Percentiles rank a stretch among this genome's conserved stretches.
These are phyloP conservation scores for Acer negundo DNA, from an alignment of 345 rosid species.

Conservation along the genomic window DNA sequence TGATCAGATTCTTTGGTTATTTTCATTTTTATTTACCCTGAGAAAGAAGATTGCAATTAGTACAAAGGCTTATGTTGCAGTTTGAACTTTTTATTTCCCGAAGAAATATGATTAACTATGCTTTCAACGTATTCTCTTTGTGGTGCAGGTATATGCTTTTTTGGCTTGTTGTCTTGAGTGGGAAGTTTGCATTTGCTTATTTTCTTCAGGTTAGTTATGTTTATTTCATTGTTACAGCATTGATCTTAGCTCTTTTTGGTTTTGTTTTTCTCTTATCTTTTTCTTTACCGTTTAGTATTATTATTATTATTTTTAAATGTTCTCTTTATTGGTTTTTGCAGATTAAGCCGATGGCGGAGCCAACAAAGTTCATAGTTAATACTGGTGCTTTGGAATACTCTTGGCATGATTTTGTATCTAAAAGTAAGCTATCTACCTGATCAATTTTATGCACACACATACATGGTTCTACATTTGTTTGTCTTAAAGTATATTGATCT, in stretches of 20 bases:
- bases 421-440: slow-evolving; percentile 45
- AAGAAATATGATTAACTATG: not conserved
- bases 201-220: slow-evolving; percentile 72
- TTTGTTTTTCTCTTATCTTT: not conserved
- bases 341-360: slow-evolving; percentile 85
- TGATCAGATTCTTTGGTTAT: not conserved
- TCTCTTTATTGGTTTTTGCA: slow-evolving; percentile 36
- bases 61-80: not conserved
- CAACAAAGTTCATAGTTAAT: slow-evolving; percentile 59
- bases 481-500: not conserved
- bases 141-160: slow-evolving; percentile 83
- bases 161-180: slow-evolving; percentile 81
- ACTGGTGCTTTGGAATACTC: slow-evolving; percentile 64
- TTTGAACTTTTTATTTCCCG: not conserved
- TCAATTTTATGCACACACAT: not conserved
- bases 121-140: not conserved
- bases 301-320: not conserved
- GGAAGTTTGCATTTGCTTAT: slow-evolving; percentile 88
- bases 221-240: not conserved
- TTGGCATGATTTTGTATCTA: slow-evolving; percentile 97
- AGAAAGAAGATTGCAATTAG: not conserved
- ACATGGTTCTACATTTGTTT: not conserved
- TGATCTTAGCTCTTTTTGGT: not conserved
- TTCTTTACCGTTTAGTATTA: not conserved
- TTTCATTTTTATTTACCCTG: not conserved